A percentile compares a stretch with the other conserved stretches of the same genome.
Conservation (phyloP, 176 grass and related monocot genomes). For the Musa itinerans region DNA sequence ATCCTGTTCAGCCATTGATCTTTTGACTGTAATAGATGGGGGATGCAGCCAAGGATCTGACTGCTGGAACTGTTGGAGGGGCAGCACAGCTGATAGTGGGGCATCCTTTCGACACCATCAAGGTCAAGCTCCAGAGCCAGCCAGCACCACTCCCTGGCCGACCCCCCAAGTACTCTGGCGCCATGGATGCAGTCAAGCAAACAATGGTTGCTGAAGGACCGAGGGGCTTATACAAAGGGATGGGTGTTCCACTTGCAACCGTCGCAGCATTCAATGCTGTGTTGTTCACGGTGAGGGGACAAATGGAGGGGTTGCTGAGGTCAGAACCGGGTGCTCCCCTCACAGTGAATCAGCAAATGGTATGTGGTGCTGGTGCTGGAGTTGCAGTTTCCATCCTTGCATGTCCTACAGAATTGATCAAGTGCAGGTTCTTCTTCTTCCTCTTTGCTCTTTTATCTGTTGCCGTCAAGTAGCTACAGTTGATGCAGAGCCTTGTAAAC, state of each 20-base stretch:
- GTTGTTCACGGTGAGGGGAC: conserved; percentile 69
- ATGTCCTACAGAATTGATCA: conserved; percentile 82
- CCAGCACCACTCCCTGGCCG: conserved; percentile 48
- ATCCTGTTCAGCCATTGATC: neutral
- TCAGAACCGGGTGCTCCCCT: conserved; percentile 41
- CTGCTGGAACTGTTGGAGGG: conserved; percentile 72
- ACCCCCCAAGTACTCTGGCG: conserved; percentile 54
- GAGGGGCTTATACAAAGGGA: conserved; percentile 78
- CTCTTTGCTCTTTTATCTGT: neutral
- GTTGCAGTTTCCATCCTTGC: conserved; percentile 72
- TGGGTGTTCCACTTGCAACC: conserved; percentile 85
- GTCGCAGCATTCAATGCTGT: conserved; percentile 86
- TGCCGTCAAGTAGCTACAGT: neutral
- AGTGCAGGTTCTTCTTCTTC: conserved; percentile 55
- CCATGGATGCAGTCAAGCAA: conserved; percentile 63
- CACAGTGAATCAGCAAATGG: conserved; percentile 50
- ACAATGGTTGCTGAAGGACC: conserved; percentile 57
- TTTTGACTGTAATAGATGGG: conserved; percentile 43
- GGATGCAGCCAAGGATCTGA: conserved; percentile 73
- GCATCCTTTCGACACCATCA: conserved; percentile 92
- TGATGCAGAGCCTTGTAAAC: neutral
- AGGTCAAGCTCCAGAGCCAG: conserved; percentile 93
- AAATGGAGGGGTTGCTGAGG: conserved; percentile 64
- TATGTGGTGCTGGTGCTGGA: conserved; percentile 64
- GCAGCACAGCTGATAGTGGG: conserved; percentile 73